phyloP scores from a whole-genome alignment of 345 rosid species.

The Eutrema japonicum region DNA sequence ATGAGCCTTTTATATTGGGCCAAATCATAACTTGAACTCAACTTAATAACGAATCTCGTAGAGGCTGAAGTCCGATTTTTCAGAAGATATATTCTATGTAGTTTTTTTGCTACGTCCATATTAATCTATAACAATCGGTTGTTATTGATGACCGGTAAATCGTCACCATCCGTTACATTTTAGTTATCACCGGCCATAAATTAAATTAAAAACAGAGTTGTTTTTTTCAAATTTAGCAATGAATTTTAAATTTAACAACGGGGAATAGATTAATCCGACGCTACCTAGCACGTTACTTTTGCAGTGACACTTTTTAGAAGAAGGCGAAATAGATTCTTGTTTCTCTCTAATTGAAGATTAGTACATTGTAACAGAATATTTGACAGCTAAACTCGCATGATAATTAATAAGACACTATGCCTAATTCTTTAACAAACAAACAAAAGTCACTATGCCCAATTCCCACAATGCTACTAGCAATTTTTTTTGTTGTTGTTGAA shows the following conservation, averaged over 20 bases:
- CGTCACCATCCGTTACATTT: no score
- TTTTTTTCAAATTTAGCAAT: not conserved
- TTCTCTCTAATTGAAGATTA: constrained; percentile 11
- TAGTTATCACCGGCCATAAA: not conserved
- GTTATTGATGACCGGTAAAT: no score
- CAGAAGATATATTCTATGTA: no score
- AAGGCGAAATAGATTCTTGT: not conserved
- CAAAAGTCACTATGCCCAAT: constrained; percentile 15
- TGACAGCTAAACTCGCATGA: constrained; percentile 26
- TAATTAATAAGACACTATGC: constrained; percentile 5
- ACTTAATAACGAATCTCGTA: no score
- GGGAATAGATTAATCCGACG: not conserved
- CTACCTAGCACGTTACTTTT: not conserved
- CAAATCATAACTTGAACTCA: no score
- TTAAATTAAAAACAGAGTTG: not conserved
- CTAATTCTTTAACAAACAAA: not conserved
- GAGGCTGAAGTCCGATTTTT: no score
- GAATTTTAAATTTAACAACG: not conserved
- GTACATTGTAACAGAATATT: constrained; percentile 18
- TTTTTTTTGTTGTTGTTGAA: not conserved
- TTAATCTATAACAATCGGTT: no score
- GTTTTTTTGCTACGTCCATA: no score
- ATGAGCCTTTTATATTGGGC: no score
- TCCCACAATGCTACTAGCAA: constrained; percentile 18
- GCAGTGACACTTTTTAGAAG: not conserved